A percentile compares a stretch with the other conserved stretches of the same genome.
phyloP scores from a whole-genome alignment of 768 basidiomycete genomes.

The Russula earlei region DNA sequence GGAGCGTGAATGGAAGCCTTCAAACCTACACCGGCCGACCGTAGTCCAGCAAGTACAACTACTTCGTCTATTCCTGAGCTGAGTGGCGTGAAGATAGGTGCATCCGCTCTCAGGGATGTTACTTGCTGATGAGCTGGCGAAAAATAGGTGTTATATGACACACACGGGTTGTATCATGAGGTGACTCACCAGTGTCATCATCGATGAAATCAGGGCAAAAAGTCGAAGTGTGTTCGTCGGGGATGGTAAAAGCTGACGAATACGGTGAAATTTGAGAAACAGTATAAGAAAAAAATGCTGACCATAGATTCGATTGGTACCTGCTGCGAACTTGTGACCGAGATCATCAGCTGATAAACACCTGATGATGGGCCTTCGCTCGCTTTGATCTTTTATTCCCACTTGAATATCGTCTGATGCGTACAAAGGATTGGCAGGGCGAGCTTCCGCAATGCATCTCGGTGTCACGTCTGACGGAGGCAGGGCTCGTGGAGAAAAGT shows the following conservation, averaged over 20 bases:
- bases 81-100: conserved; percentile 4
- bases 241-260: not conserved
- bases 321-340: not conserved
- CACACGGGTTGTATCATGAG: not conserved
- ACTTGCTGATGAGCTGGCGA: not conserved
- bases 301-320: too few species aligned
- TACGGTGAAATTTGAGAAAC: too few species aligned
- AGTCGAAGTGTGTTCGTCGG: not conserved
- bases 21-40: not conserved
- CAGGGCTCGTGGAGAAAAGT: not conserved
- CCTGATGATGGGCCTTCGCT: not conserved
- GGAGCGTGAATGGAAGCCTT: conserved; percentile 2
- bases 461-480: not conserved
- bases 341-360: conserved; percentile 1
- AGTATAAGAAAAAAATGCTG: too few species aligned
- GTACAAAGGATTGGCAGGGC: too few species aligned
- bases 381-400: not conserved
- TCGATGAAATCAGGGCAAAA: not conserved
- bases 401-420: conserved; percentile 8
- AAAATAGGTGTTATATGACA: not conserved
- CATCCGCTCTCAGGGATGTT: not conserved
- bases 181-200: not conserved
- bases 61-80: not conserved
- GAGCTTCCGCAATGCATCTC: not conserved
- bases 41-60: not conserved